Conservation (phyloP, 1,284 basidiomycete genomes). For the Schizopora paradoxa region DNA sequence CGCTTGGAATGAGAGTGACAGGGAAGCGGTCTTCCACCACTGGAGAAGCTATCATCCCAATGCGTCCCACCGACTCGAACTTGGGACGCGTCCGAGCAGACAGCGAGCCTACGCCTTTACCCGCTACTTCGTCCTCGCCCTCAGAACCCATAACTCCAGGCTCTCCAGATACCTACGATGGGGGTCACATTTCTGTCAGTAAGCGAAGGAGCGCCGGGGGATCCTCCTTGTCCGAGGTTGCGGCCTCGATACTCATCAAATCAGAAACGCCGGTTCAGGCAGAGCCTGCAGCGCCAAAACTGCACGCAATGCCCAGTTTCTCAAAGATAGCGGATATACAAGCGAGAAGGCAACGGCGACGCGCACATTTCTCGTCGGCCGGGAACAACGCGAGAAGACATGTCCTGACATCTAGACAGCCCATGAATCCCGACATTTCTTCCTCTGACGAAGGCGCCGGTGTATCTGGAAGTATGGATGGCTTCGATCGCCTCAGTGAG, state of each 20-base stretch:
- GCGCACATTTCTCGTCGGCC: slow-evolving; percentile 42
- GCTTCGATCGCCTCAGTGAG: slow-evolving; percentile 54
- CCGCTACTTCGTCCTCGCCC: slow-evolving; percentile 8
- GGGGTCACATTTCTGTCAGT: slow-evolving; percentile 13
- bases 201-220: slow-evolving; percentile 19
- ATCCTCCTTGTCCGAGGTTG: slow-evolving; percentile 13
- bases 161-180: slow-evolving; percentile 19
- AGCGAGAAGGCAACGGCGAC: slow-evolving; percentile 51
- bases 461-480: slow-evolving; percentile 25
- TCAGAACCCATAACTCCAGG: slow-evolving; percentile 26
- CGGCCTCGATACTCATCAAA: slow-evolving; percentile 12
- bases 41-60: slow-evolving; percentile 24
- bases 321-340: slow-evolving; percentile 45
- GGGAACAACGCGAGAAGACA: slow-evolving; percentile 17
- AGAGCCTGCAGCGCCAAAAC: slow-evolving; percentile 30
- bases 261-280: slow-evolving; percentile 6
- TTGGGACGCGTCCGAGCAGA: slow-evolving; percentile 30
- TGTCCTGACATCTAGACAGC: slow-evolving; percentile 22
- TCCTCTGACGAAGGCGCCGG: slow-evolving; percentile 42
- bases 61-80: slow-evolving; percentile 29
- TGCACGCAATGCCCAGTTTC: slow-evolving; percentile 7
- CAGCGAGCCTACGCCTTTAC: slow-evolving; percentile 34
- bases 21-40: slow-evolving; percentile 49
- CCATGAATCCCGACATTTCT: slow-evolving; percentile 42
- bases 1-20: slow-evolving; percentile 62